Evolutionary conservation across 768 basidiomycete genomes (phyloP).

Genomic region (Xerocomellus dryophilus): DNA sequence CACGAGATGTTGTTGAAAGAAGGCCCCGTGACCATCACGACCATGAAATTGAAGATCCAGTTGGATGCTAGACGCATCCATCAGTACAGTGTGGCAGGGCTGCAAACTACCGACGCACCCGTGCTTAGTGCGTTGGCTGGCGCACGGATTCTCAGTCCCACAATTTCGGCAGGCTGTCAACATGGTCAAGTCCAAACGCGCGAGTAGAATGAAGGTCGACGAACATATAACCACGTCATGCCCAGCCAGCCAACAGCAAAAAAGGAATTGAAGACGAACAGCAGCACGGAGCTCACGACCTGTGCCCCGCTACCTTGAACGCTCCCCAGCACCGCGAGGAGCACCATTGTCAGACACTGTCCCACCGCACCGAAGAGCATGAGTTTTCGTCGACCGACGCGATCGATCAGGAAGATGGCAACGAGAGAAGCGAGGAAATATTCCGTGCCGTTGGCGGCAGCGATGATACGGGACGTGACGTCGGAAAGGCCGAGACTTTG

Average conservation of each 20-base stretch:
- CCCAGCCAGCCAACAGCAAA: slow-evolving; percentile 71
- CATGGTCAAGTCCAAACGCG: not conserved
- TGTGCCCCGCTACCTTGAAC: slow-evolving; percentile 47
- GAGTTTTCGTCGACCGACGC: slow-evolving; percentile 66
- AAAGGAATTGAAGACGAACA: slow-evolving; percentile 72
- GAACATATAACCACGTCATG: slow-evolving; percentile 68
- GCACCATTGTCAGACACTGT: slow-evolving; percentile 53
- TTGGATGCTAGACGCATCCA: slow-evolving; percentile 30
- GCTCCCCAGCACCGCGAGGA: slow-evolving; percentile 57
- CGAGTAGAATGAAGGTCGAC: slow-evolving; percentile 16
- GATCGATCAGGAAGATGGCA: slow-evolving; percentile 70
- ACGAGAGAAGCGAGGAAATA: slow-evolving; percentile 69
- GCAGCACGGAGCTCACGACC: slow-evolving; percentile 49
- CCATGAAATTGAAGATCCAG: slow-evolving; percentile 57
- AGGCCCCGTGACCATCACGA: slow-evolving; percentile 61
- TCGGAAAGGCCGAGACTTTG: slow-evolving; percentile 58
- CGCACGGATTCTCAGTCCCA: slow-evolving; percentile 57
- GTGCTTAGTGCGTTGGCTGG: slow-evolving; percentile 65
- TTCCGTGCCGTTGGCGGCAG: slow-evolving; percentile 69
- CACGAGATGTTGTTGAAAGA: slow-evolving; percentile 57
- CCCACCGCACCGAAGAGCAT: slow-evolving; percentile 70
- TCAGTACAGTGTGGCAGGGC: not conserved
- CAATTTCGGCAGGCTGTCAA: slow-evolving; percentile 60
- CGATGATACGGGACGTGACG: slow-evolving; percentile 57
- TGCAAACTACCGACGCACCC: slow-evolving; percentile 19